These are phyloP conservation scores for Takashimella koratensis DNA, from an alignment of 1,284 basidiomycete genomes.

Conservation along the genomic window DNA sequence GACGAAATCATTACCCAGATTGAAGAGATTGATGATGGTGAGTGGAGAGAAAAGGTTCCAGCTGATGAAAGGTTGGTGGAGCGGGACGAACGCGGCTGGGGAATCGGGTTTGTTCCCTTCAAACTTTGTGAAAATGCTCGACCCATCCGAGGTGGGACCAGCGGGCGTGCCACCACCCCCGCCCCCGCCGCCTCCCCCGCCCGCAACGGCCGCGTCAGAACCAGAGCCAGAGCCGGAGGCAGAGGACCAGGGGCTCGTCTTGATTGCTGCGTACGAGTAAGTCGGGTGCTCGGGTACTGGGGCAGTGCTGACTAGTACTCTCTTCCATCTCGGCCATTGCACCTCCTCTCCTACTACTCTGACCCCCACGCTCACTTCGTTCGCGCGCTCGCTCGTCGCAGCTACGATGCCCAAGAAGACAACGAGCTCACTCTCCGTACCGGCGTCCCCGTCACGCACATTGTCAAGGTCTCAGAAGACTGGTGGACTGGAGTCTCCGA, in stretches of 20 bases:
- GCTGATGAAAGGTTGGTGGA: constrained; percentile 61
- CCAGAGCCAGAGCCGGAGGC: constrained; percentile 47
- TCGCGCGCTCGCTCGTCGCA: constrained; percentile 40
- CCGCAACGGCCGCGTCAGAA: constrained; percentile 22
- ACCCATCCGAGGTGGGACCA: background rate
- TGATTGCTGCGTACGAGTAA: constrained; percentile 37
- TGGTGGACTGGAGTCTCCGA: constrained; percentile 81
- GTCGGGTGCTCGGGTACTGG: too few species aligned
- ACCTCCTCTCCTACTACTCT: background rate
- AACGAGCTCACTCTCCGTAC: constrained; percentile 83
- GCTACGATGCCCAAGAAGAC: constrained; percentile 80
- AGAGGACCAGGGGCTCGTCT: constrained; percentile 18
- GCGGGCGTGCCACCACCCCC: constrained; percentile 6
- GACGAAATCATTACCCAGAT: constrained; percentile 78
- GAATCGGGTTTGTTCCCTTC: constrained; percentile 64
- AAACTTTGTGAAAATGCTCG: constrained; percentile 74
- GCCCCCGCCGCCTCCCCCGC: constrained; percentile 34
- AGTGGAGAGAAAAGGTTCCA: constrained; percentile 6
- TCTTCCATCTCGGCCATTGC: too few species aligned
- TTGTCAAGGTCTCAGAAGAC: constrained; percentile 58
- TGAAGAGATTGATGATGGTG: constrained; percentile 73
- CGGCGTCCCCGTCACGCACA: constrained; percentile 67
- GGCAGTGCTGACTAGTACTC: too few species aligned
- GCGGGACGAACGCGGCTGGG: constrained; percentile 63
- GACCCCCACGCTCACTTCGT: too few species aligned